Conservation (phyloP, 192 early-diverging fungal genomes). For the Allomyces macrogynus region DNA sequence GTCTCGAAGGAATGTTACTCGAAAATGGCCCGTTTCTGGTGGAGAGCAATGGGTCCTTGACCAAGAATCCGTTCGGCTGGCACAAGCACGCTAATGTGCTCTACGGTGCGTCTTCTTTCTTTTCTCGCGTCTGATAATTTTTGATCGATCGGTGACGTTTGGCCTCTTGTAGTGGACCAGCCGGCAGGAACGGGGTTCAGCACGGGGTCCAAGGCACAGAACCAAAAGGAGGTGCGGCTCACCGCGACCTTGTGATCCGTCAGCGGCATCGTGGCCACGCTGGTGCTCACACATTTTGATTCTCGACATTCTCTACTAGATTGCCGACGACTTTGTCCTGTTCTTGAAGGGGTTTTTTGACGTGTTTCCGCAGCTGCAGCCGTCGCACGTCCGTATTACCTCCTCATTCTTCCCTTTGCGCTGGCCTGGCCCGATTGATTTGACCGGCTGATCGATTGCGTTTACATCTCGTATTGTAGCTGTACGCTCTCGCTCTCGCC, state of each 20-base stretch:
- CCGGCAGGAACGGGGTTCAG: conserved; percentile 20
- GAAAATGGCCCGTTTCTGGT: conserved; percentile 20
- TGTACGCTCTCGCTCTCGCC: too few relatives aligned
- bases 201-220: too few relatives aligned
- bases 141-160: not conserved
- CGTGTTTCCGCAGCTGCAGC: conserved; percentile 13
- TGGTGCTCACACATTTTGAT: too few relatives aligned
- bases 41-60: conserved; percentile 1
- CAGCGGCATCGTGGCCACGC: too few relatives aligned
- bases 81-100: conserved; percentile 12
- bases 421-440: too few relatives aligned
- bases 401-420: not conserved
- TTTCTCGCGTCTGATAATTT: too few relatives aligned
- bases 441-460: too few relatives aligned
- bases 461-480: too few relatives aligned
- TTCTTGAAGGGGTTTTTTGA: conserved; percentile 22
- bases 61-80: conserved; percentile 14
- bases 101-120: conserved; percentile 9
- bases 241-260: too few relatives aligned
- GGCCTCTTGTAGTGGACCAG: conserved; percentile 15
- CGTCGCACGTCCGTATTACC: conserved; percentile 4
- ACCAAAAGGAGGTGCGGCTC: too few relatives aligned
- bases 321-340: conserved; percentile 11
- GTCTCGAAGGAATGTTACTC: conserved; percentile 25
- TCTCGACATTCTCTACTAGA: conserved; percentile 3